Evolutionary conservation across 192 early-diverging fungal species (phyloP), one percentile per base, ranked within the genome.

Genomic region (Coemansia sp.): DNA sequence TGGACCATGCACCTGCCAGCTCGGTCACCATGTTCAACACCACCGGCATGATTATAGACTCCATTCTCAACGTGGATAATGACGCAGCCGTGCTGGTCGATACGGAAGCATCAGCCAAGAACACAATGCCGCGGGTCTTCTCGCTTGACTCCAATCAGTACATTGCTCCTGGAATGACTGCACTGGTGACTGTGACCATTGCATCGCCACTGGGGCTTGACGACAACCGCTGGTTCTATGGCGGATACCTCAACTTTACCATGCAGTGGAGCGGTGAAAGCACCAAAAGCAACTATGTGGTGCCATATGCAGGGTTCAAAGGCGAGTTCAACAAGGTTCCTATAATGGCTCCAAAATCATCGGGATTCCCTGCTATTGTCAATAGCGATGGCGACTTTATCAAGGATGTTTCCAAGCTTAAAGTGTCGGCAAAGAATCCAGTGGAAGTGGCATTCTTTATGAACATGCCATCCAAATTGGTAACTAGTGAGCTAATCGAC

Each of bases 211-310:
- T 18, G 9, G 65, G 62, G 0, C 55, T 81, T 23, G 21, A 45
- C 4, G 59, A 69, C 21, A 74, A 70, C n/a, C 55, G 57, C 13
- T 81, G 79, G 79, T 72, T 77, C 53, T 81, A 77, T 23, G 70
- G 79, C 31, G 79, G 79, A 0, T 76, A 63, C 31, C 19, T 73
- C 26, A 51, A 63, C 38, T 61, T 78, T 44, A 67, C 45, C 14
- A 16, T 66, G 6, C 36, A 31, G 13, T 70, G 62, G 67, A 60
- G 63, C 0, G 37, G 50, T 15, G 60, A 51, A 6, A 33, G 5
- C 5, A 14, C 8, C 0, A 16, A 7, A 7, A 46, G 15, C 2
- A 53, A 26, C 26, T 43, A 59, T 26, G 50, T 49, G n/a, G 53
- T 81, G 26, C 79, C 79, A 0, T 81, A 77, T 59, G 54, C 57